Evolutionary conservation across 2,329 filamentous ascomycete species (phyloP), one percentile per base, ranked within the genome.

Genomic region (Zasmidium citrigriseum): DNA sequence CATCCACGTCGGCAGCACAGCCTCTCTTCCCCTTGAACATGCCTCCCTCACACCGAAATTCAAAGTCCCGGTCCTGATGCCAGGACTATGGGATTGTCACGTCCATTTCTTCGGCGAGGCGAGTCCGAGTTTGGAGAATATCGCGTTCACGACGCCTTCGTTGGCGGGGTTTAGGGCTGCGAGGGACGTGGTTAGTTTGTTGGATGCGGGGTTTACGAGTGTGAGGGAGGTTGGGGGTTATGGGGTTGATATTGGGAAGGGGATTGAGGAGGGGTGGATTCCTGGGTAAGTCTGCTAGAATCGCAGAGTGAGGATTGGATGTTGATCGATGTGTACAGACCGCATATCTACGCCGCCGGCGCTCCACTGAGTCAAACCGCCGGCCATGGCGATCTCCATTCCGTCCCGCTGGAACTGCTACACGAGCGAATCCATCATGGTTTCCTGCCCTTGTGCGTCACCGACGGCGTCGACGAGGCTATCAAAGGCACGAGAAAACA

Each of bases 21-120:
- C 10, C 23, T 64, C 29, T 57, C 61, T 4, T 24, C 54, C 27
- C 23, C 45, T 11, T 53, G 25, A 3, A 53, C 34, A 2, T 12
- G n/a, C 49, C 24, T 22, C 18, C 16, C 27, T 60, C 18, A 25
- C 21, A 27, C 14, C 52, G 4, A 46, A 18, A 24, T 34, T 50
- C 23, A 51, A 71, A 14, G 76, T 82, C 10, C 73, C 75, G 0
- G 75, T 79, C 9, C 65, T 82, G 3, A 78, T 83, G 71, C 81
- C 81, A 0, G 82, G 82, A 1, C 72, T 84, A 21, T 84, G 81
- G 80, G 82, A 84, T 58, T 78, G 75, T 62, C 82, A 83, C 66
- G 74, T 76, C 3, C 41, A 80, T 45, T 57, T 62, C 52, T 55
- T 64, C 29, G 60, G 59, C 53, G 55, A 57, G n/a, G 46, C 55